Conservation (phyloP, 257 asterid species). For the Capsicum chinense region DNA sequence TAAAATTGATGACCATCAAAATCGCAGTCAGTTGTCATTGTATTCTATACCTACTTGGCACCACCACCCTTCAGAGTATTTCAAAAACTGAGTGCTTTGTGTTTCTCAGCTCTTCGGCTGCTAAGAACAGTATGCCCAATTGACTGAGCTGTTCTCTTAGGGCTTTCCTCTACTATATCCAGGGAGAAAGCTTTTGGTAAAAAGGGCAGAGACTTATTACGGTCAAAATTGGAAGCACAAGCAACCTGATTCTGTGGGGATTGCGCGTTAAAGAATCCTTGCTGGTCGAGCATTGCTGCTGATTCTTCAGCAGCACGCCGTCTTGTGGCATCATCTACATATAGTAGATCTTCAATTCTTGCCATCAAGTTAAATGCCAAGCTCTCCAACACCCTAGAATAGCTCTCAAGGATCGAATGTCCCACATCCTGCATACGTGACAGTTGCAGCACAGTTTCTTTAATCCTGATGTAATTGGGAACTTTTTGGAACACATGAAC, state of each 20-base stretch:
- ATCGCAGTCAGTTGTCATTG: constrained; percentile 13
- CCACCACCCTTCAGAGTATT: background rate
- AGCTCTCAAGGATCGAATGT: constrained; percentile 94
- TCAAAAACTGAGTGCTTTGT: constrained; percentile 25
- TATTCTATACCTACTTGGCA: background rate
- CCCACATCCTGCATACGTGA: constrained; percentile 74
- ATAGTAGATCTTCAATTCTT: constrained; percentile 82
- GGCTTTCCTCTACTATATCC: constrained; percentile 42
- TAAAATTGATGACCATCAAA: constrained; percentile 20
- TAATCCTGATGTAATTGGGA: background rate
- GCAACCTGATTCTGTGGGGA: constrained; percentile 48
- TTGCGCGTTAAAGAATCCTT: constrained; percentile 41
- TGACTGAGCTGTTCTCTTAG: constrained; percentile 37
- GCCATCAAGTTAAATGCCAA: constrained; percentile 79
- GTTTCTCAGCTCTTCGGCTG: constrained; percentile 20
- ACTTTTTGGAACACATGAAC: background rate
- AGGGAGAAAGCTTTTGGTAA: constrained; percentile 49
- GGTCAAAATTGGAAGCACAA: constrained; percentile 52
- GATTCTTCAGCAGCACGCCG: constrained; percentile 65
- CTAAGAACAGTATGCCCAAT: constrained; percentile 16
- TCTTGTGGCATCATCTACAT: constrained; percentile 82
- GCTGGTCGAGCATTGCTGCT: constrained; percentile 37
- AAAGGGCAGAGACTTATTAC: constrained; percentile 46
- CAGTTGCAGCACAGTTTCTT: background rate
- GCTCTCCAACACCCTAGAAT: constrained; percentile 92